These are phyloP conservation scores for Saccharomycopsis schoenii DNA, from an alignment of 805 yeast genomes.

Conservation along the genomic window DNA sequence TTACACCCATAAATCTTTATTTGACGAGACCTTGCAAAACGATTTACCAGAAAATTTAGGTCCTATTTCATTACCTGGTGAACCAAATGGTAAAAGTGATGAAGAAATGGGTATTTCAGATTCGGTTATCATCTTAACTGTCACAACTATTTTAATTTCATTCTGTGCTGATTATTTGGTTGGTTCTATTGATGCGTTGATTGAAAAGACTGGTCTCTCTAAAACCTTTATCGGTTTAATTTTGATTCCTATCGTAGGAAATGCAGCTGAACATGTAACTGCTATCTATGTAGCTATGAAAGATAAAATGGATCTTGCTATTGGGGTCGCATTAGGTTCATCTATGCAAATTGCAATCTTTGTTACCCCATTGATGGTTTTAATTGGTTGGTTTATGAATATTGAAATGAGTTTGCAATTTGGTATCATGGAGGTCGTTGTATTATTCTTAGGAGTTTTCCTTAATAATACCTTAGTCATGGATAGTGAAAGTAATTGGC, in stretches of 20 bases:
- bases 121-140: slow-evolving; percentile 43
- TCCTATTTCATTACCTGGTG: slow-evolving; percentile 6
- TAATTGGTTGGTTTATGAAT: slow-evolving; percentile 85
- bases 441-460: slow-evolving; percentile 81
- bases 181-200: slow-evolving; percentile 86
- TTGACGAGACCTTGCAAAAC: slow-evolving; percentile 43
- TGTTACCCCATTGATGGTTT: slow-evolving; percentile 90
- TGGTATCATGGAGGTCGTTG: slow-evolving; percentile 88
- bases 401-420: slow-evolving; percentile 90
- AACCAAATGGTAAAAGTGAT: slow-evolving; percentile 22
- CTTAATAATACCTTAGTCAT: slow-evolving; percentile 77
- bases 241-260: slow-evolving; percentile 93
- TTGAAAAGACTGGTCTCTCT: slow-evolving; percentile 72
- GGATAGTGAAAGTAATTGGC: slow-evolving; percentile 95
- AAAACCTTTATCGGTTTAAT: slow-evolving; percentile 93
- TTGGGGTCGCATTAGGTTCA: slow-evolving; percentile 95
- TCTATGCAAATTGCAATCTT: slow-evolving; percentile 92
- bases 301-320: slow-evolving; percentile 94
- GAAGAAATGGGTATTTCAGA: slow-evolving; percentile 40
- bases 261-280: slow-evolving; percentile 98
- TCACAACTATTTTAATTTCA: slow-evolving; percentile 72
- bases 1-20: slow-evolving; percentile 70
- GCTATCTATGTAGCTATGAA: slow-evolving; percentile 91
- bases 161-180: slow-evolving; percentile 90
- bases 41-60: slow-evolving; percentile 23